Conservation (phyloP, 2,329 filamentous ascomycete genomes). For the Alternaria sp. region DNA sequence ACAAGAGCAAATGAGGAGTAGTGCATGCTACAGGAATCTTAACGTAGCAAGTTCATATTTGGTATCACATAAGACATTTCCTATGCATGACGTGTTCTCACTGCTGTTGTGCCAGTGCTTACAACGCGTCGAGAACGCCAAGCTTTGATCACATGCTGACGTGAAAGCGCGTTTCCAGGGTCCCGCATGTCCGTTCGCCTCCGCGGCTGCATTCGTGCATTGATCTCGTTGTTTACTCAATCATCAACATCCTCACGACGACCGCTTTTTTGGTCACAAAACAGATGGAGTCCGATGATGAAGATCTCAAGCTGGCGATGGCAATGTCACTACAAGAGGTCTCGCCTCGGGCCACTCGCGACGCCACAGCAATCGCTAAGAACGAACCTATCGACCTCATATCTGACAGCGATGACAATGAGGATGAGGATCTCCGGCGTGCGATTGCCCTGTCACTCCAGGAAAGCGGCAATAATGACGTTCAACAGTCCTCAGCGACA, state of each 20-base stretch:
- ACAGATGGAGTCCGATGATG: conserved; percentile 41
- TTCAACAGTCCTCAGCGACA: background rate
- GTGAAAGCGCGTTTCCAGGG: conserved; percentile 27
- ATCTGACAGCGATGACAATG: conserved; percentile 28
- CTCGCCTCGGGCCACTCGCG: background rate
- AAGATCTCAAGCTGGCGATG: conserved; percentile 39
- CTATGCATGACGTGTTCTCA: background rate
- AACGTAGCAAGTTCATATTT: background rate
- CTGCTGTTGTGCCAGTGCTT: background rate
- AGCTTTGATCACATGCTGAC: conserved; percentile 31
- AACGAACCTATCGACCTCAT: conserved; percentile 27
- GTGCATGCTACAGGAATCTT: background rate
- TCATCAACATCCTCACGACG: conserved; percentile 7
- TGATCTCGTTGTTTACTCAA: background rate
- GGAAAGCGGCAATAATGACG: conserved; percentile 6
- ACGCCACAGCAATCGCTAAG: background rate
- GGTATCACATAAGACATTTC: background rate
- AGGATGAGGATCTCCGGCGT: conserved; percentile 34
- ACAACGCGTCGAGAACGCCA: background rate
- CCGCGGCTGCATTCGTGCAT: background rate
- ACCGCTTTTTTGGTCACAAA: background rate
- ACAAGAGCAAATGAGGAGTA: background rate
- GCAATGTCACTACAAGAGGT: conserved; percentile 42
- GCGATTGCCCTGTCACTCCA: conserved; percentile 44
- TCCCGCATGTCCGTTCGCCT: background rate